Percentiles rank a stretch among this genome's conserved stretches.
Evolutionary conservation across 371 early-diverging fungal genomes (phyloP).

Genomic region (Mortierella sp.): DNA sequence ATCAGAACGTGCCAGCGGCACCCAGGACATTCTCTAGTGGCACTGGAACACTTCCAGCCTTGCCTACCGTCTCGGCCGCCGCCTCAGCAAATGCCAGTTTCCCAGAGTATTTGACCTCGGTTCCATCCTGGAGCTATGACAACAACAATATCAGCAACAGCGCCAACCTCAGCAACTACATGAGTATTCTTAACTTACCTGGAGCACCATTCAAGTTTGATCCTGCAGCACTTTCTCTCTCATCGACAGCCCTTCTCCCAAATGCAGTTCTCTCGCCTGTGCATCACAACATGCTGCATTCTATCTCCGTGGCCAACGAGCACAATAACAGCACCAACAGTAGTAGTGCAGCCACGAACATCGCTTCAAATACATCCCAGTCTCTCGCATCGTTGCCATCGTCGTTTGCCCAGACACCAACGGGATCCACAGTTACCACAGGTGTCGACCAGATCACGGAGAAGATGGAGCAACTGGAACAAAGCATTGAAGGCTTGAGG

Average conservation of each 20-base stretch:
- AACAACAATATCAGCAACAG: background rate
- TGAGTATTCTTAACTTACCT: background rate
- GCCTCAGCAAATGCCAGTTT: conserved; percentile 3
- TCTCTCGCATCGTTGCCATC: conserved; percentile 13
- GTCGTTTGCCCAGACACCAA: conserved; percentile 30
- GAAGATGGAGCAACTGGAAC: conserved; percentile 43
- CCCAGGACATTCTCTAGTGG: conserved; percentile 3
- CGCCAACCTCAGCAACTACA: background rate
- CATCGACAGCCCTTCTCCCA: conserved; percentile 13
- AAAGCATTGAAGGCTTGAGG: conserved; percentile 29
- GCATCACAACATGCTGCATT: conserved; percentile 22
- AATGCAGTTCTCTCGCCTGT: conserved; percentile 11
- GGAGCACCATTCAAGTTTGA: conserved; percentile 19
- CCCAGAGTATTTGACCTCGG: conserved; percentile 29
- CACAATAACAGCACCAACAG: background rate
- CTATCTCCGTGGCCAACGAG: conserved; percentile 17
- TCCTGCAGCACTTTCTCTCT: conserved; percentile 12
- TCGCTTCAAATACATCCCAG: background rate
- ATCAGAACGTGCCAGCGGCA: conserved; percentile 6
- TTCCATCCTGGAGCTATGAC: conserved; percentile 20
- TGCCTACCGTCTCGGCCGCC: conserved; percentile 17
- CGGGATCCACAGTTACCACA: conserved; percentile 21
- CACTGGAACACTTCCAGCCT: background rate
- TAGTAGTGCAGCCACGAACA: background rate
- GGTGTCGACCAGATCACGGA: conserved; percentile 36